Evolutionary conservation across 2,329 filamentous ascomycete genomes (phyloP).

Genomic region (Trichoderma atroviride): DNA sequence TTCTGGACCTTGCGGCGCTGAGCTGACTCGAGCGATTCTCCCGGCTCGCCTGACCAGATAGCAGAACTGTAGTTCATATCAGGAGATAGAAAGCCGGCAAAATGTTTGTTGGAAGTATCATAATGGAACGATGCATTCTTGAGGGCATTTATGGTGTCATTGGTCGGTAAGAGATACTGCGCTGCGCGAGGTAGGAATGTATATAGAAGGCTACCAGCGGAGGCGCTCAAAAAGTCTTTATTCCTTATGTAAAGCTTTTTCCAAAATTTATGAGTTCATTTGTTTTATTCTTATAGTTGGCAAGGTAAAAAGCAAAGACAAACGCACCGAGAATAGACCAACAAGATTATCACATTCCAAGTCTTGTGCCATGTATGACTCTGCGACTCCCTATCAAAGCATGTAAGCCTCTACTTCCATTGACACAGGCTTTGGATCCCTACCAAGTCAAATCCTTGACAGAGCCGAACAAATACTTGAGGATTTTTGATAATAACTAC

Average conservation of each 20-base stretch:
- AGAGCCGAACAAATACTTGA: constrained; percentile 25
- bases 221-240: background rate
- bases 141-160: constrained; percentile 14
- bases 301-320: background rate
- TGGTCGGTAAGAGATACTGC: constrained; percentile 10
- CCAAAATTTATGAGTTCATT: too few relatives aligned
- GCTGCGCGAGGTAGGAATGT: constrained; percentile 10
- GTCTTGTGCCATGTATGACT: constrained; percentile 28
- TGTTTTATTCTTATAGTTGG: too few relatives aligned
- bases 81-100: constrained; percentile 26
- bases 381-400: constrained; percentile 25
- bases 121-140: constrained; percentile 27
- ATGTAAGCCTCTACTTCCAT: background rate
- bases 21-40: constrained; percentile 64
- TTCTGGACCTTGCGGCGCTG: constrained; percentile 69
- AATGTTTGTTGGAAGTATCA: constrained; percentile 27
- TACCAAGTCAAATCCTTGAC: constrained; percentile 27
- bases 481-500: constrained; percentile 20
- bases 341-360: constrained; percentile 26
- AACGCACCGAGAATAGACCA: constrained; percentile 24
- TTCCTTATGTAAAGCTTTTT: constrained; percentile 26
- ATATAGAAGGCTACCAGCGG: constrained; percentile 14
- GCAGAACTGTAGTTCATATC: constrained; percentile 30
- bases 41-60: constrained; percentile 24
- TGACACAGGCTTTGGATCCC: background rate